Evolutionary conservation across 2,329 filamentous ascomycete genomes (phyloP).

Genomic region (Didymella arachidicola): DNA sequence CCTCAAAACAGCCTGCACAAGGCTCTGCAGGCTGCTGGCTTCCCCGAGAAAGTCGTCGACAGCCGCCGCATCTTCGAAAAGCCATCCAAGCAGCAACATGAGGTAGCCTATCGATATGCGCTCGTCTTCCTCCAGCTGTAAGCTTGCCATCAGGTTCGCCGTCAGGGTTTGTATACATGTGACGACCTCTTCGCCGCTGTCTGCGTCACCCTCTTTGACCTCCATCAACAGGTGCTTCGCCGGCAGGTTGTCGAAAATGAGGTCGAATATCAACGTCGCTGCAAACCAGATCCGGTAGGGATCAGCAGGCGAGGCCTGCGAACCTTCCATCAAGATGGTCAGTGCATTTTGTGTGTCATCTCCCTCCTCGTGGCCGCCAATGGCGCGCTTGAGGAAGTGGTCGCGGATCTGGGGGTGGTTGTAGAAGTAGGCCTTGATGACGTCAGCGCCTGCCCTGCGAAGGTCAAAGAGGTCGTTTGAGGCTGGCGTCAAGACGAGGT

Average conservation of each 20-base stretch:
- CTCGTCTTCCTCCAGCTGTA: constrained; percentile 79
- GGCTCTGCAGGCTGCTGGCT: constrained; percentile 87
- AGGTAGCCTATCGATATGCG: constrained; percentile 84
- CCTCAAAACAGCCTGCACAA: constrained; percentile 74
- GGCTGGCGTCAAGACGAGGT: constrained; percentile 76
- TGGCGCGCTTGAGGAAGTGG: constrained; percentile 87
- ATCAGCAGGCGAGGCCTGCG: constrained; percentile 69
- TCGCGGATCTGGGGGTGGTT: constrained; percentile 80
- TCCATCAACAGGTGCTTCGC: constrained; percentile 82
- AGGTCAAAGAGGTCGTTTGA: constrained; percentile 76
- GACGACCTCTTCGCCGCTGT: constrained; percentile 90
- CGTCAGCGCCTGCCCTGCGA: constrained; percentile 84
- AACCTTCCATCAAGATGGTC: constrained; percentile 77
- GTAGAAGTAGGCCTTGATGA: constrained; percentile 90
- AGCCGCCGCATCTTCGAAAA: constrained; percentile 89
- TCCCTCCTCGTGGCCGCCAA: constrained; percentile 81
- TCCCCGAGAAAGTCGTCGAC: constrained; percentile 94
- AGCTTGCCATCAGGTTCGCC: constrained; percentile 81
- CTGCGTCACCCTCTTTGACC: constrained; percentile 87
- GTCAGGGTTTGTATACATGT: constrained; percentile 90
- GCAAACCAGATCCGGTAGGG: constrained; percentile 93
- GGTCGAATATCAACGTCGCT: constrained; percentile 82
- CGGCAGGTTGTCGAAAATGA: constrained; percentile 79
- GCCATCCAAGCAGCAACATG: constrained; percentile 86
- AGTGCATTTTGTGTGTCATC: constrained; percentile 90